phyloP scores from a whole-genome alignment of 495 filamentous ascomycete species.

The Daldinia caldariorum region DNA sequence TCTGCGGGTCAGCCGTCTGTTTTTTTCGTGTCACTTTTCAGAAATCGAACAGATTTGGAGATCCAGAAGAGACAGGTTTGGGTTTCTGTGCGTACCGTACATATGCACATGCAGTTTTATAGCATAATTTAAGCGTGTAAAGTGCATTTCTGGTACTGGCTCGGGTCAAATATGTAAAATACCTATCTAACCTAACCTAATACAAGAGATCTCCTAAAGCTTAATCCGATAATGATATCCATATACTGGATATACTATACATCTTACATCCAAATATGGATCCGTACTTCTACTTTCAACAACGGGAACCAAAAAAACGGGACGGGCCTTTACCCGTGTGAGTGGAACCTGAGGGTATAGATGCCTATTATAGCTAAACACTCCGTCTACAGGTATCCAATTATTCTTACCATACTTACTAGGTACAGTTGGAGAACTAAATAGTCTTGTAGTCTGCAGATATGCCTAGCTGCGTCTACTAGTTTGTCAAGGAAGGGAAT shows the following conservation, averaged over 20 bases:
- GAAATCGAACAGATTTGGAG: slow-evolving; percentile 39
- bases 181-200: no score
- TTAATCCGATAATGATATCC: slow-evolving; percentile 30
- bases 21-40: slow-evolving; percentile 34
- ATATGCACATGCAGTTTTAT: slow-evolving; percentile 41
- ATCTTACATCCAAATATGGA: not conserved
- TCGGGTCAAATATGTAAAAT: slow-evolving; percentile 28
- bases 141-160: slow-evolving; percentile 27
- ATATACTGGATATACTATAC: not conserved
- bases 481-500: slow-evolving; percentile 6
- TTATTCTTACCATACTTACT: slow-evolving; percentile 5
- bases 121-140: slow-evolving; percentile 25
- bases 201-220: slow-evolving; percentile 32
- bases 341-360: slow-evolving; percentile 20
- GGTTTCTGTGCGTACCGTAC: slow-evolving; percentile 34
- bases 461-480: slow-evolving; percentile 27
- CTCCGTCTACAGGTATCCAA: slow-evolving; percentile 14
- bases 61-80: slow-evolving; percentile 23
- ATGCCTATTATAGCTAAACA: slow-evolving; percentile 19
- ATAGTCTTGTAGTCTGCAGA: not conserved
- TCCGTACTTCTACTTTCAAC: slow-evolving; percentile 11
- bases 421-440: not conserved
- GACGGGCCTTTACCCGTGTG: slow-evolving; percentile 38
- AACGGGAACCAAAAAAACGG: slow-evolving; percentile 31
- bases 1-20: slow-evolving; percentile 27